Percentiles rank a stretch among this genome's conserved stretches.
Conservation (phyloP, 2,329 filamentous ascomycete species). For the Fusarium sp. region DNA sequence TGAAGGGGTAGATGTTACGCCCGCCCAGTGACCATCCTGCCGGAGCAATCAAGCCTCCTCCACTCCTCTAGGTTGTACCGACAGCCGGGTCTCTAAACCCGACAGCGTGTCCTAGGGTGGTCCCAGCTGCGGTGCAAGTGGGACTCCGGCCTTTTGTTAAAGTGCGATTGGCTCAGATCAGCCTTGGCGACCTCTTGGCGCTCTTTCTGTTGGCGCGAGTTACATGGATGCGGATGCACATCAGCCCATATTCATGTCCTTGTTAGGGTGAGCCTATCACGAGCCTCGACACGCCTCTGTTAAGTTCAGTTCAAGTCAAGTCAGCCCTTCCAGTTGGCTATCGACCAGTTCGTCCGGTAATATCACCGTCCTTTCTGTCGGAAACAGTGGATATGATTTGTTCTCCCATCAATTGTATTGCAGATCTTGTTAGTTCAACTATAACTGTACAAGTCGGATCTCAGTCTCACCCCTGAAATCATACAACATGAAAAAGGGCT, state of each 20-base stretch:
- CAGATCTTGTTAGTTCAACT: not conserved
- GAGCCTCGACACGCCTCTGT: conserved; percentile 19
- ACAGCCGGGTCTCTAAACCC: conserved; percentile 41
- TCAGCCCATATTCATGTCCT: conserved; percentile 22
- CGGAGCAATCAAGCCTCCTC: conserved; percentile 32
- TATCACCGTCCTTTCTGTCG: conserved; percentile 26
- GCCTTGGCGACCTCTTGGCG: conserved; percentile 11
- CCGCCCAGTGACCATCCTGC: conserved; percentile 28
- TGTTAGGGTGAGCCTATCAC: conserved; percentile 11
- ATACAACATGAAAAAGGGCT: conserved; percentile 13
- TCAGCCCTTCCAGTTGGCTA: conserved; percentile 23
- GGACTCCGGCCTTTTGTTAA: conserved; percentile 16
- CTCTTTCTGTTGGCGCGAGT: not conserved
- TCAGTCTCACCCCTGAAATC: conserved; percentile 20
- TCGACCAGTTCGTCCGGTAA: conserved; percentile 20
- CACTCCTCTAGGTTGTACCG: conserved; percentile 32
- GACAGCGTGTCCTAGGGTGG: conserved; percentile 37
- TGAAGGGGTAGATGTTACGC: conserved; percentile 7
- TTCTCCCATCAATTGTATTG: not conserved
- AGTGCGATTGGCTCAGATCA: conserved; percentile 7
- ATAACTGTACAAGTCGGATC: not conserved
- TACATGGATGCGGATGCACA: conserved; percentile 23
- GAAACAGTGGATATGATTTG: conserved; percentile 11
- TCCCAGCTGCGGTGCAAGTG: conserved; percentile 32
- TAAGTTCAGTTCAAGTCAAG: not conserved